phyloP scores from a whole-genome alignment of 2,329 filamentous ascomycete genomes.

The Scopulariopsis brevicaulis region DNA sequence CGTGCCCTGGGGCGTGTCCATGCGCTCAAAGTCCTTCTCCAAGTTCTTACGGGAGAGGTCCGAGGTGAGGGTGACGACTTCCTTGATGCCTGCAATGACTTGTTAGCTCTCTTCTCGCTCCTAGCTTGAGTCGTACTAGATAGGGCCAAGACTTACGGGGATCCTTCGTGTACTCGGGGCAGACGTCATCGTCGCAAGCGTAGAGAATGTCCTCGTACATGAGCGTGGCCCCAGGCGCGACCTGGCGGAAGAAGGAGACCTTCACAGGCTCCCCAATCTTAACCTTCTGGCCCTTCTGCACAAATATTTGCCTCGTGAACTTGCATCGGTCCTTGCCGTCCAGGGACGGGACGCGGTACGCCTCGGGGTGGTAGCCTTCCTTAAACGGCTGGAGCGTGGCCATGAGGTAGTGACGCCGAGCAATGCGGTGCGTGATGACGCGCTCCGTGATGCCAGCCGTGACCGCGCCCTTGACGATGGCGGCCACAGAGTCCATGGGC shows the following conservation, averaged over 20 bases:
- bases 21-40: constrained; percentile 97
- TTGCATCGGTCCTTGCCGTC: constrained; percentile 98
- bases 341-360: constrained; percentile 90
- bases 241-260: constrained; percentile 96
- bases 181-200: constrained; percentile 95
- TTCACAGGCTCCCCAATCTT: constrained; percentile 99
- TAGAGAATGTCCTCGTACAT: constrained; percentile 99
- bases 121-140: background rate
- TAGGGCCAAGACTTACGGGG: constrained; percentile 62
- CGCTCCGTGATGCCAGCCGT: constrained; percentile 96
- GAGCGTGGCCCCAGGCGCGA: constrained; percentile 89
- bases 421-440: constrained; percentile 92
- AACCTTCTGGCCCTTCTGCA: constrained; percentile 96
- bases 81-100: constrained; percentile 65
- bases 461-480: constrained; percentile 96
- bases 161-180: constrained; percentile 98
- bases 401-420: constrained; percentile 97
- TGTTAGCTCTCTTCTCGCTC: constrained; percentile 12
- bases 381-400: constrained; percentile 97
- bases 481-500: constrained; percentile 97
- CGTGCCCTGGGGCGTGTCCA: constrained; percentile 96
- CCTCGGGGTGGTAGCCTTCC: constrained; percentile 95
- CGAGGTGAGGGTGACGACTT: constrained; percentile 93
- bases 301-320: constrained; percentile 95
- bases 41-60: constrained; percentile 96